phyloP scores from a whole-genome alignment of 2,329 filamentous ascomycete genomes.

The Clonostachys rosea region DNA sequence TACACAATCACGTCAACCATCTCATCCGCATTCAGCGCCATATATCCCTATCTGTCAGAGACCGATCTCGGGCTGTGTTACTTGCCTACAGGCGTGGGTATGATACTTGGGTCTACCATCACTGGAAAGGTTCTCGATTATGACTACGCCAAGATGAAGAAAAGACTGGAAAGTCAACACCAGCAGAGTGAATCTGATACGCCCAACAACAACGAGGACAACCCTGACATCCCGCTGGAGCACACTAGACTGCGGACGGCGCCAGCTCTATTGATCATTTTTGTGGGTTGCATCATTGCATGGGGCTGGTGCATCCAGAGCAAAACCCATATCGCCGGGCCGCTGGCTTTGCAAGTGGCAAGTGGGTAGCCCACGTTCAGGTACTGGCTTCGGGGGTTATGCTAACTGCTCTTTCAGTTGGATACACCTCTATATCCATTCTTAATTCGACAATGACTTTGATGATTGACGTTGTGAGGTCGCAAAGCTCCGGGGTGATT shows the following conservation, averaged over 20 bases:
- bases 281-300: slow-evolving; percentile 12
- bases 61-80: slow-evolving; percentile 23
- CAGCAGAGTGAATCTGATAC: neutral
- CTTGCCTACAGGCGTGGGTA: slow-evolving; percentile 19
- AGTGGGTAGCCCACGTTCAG: slow-evolving; percentile 6
- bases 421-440: slow-evolving; percentile 19
- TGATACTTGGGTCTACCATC: slow-evolving; percentile 17
- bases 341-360: slow-evolving; percentile 14
- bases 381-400: neutral
- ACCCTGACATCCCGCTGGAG: slow-evolving; percentile 15
- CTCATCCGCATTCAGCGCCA: slow-evolving; percentile 18
- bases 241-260: slow-evolving; percentile 15
- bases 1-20: slow-evolving; percentile 26
- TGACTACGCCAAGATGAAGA: slow-evolving; percentile 16
- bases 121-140: slow-evolving; percentile 20
- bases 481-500: slow-evolving; percentile 17
- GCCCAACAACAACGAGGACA: neutral
- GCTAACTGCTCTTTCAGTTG: slow-evolving; percentile 8
- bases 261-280: slow-evolving; percentile 13
- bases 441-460: slow-evolving; percentile 22
- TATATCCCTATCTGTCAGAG: slow-evolving; percentile 19
- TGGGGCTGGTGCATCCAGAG: slow-evolving; percentile 20
- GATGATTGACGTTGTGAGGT: slow-evolving; percentile 20
- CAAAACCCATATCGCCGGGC: slow-evolving; percentile 11
- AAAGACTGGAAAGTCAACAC: neutral